phyloP scores from a whole-genome alignment of 352 stramenopile genomes.

The Pythium aphanidermatum region DNA sequence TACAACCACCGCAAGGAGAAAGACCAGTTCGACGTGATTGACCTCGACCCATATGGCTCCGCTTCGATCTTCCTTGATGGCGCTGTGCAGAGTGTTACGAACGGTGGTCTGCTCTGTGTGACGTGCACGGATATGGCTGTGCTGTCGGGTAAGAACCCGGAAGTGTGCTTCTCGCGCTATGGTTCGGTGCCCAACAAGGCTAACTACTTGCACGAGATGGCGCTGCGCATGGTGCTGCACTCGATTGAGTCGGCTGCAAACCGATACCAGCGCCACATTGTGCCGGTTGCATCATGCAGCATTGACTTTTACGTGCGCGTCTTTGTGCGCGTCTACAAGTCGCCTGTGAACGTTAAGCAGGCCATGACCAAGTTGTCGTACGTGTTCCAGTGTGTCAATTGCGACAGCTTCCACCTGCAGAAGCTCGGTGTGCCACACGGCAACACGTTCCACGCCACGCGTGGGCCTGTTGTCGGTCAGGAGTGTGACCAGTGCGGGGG shows the following conservation, averaged over 20 bases:
- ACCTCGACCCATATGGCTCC: slow-evolving; percentile 99
- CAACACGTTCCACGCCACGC: slow-evolving; percentile 82
- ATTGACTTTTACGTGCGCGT: slow-evolving; percentile 99
- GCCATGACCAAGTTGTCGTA: slow-evolving; percentile 89
- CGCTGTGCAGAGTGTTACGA: slow-evolving; percentile 93
- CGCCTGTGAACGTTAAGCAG: slow-evolving; percentile 93
- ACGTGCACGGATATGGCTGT: slow-evolving; percentile 99
- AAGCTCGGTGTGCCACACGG: slow-evolving; percentile 84
- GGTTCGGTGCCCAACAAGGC: slow-evolving; percentile 82
- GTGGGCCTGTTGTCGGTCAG: slow-evolving; percentile 59
- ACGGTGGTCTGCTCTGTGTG: slow-evolving; percentile 97
- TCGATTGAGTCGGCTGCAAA: slow-evolving; percentile 93
- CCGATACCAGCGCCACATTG: slow-evolving; percentile 95
- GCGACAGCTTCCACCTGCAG: slow-evolving; percentile 97
- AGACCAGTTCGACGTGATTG: slow-evolving; percentile 98
- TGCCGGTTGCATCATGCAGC: slow-evolving; percentile 96
- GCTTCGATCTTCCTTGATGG: slow-evolving; percentile 98
- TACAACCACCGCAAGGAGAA: slow-evolving; percentile 79
- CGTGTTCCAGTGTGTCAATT: slow-evolving; percentile 91
- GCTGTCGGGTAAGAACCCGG: slow-evolving; percentile 82
- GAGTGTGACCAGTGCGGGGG: slow-evolving; percentile 76
- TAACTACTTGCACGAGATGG: slow-evolving; percentile 87
- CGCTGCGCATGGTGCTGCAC: slow-evolving; percentile 91
- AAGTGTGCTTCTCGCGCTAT: slow-evolving; percentile 87
- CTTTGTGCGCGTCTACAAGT: slow-evolving; percentile 98